Evolutionary conservation across 495 filamentous ascomycete species (phyloP).

Genomic region (Aspergillus mulundensis): DNA sequence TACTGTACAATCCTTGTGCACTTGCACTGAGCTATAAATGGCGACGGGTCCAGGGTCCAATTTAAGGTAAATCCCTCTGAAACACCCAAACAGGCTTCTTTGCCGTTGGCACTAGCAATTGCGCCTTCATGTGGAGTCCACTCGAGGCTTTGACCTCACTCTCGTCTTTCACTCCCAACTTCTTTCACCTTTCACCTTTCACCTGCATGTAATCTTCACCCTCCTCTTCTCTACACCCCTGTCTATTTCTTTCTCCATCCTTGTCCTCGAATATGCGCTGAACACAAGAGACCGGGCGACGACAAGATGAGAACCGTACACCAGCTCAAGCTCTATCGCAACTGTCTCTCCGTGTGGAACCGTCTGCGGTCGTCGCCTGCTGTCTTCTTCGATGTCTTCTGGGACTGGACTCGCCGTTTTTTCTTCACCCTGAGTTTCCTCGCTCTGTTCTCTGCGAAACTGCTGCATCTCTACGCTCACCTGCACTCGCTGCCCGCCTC

Average conservation of each 20-base stretch:
- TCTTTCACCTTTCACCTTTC: not conserved
- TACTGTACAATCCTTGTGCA: not conserved
- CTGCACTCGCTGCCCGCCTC: constrained; percentile 28
- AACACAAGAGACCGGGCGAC: not conserved
- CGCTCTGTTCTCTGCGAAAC: constrained; percentile 31
- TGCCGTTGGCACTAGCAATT: not conserved
- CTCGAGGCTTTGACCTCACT: not conserved
- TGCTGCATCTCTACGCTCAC: constrained; percentile 38
- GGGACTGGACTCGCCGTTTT: constrained; percentile 34
- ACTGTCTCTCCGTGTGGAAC: not conserved
- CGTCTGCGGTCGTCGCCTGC: constrained; percentile 19
- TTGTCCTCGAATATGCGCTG: not conserved
- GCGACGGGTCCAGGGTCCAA: not conserved
- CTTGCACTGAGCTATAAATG: not conserved
- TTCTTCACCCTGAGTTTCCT: constrained; percentile 34
- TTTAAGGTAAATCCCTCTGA: not conserved
- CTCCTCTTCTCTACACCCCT: not conserved
- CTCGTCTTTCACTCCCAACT: not conserved
- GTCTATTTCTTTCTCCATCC: not conserved
- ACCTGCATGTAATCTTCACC: not conserved
- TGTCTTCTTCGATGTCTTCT: constrained; percentile 26
- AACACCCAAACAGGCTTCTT: not conserved
- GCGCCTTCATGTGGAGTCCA: constrained; percentile 4
- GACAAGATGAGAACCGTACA: constrained; percentile 8
- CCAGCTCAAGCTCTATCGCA: constrained; percentile 2